phyloP scores from a whole-genome alignment of 2,329 filamentous ascomycete genomes.

The Talaromyces sp. region DNA sequence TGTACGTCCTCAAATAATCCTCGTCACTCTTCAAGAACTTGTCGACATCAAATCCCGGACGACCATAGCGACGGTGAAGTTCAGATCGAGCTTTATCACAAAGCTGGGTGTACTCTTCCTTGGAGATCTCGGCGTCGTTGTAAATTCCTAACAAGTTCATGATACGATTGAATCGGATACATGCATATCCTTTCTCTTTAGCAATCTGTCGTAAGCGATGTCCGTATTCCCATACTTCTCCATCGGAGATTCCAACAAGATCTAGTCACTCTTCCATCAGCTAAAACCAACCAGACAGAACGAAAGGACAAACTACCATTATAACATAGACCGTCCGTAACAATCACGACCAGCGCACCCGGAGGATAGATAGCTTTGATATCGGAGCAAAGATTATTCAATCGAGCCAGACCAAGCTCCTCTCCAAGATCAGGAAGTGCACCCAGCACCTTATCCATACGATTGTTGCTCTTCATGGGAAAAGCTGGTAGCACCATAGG shows the following conservation, averaged over 20 bases:
- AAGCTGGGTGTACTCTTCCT: constrained; percentile 26
- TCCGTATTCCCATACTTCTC: constrained; percentile 42
- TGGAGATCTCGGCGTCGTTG: constrained; percentile 25
- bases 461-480: constrained; percentile 31
- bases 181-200: constrained; percentile 28
- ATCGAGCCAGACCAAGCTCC: constrained; percentile 38
- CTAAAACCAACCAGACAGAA: neutral
- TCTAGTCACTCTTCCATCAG: constrained; percentile 25
- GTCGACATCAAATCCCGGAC: constrained; percentile 7
- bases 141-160: constrained; percentile 33
- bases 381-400: constrained; percentile 40
- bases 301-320: constrained; percentile 23
- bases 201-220: constrained; percentile 37
- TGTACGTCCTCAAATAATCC: constrained; percentile 4
- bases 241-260: constrained; percentile 41
- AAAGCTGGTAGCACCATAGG: constrained; percentile 33
- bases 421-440: constrained; percentile 43
- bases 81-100: constrained; percentile 22
- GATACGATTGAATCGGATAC: constrained; percentile 38
- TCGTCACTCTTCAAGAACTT: constrained; percentile 3
- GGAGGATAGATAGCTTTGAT: constrained; percentile 39
- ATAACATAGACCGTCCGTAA: constrained; percentile 45
- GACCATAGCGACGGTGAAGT: constrained; percentile 6
- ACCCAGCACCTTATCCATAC: constrained; percentile 33
- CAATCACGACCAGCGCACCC: constrained; percentile 42